Base-by-base conservation (phyloP, 2,329 filamentous ascomycete species). In the Drechslerella dactyloides region DNA sequence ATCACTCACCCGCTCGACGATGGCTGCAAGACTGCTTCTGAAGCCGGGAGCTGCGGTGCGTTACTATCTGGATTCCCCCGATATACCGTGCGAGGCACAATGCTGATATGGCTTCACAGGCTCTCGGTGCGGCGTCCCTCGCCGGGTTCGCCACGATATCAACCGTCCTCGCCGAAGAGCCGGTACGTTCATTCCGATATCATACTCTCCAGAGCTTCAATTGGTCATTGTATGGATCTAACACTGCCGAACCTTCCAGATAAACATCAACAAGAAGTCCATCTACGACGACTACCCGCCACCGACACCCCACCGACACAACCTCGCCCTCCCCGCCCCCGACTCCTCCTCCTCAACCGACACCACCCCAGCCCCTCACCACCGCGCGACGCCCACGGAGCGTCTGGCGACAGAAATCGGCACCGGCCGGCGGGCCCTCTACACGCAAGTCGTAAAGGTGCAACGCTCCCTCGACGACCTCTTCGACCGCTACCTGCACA, bases 401-500 rank as follows among this genome's bases (percentile, higher is more conserved):
- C 89, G 92, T 55, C 86, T 99, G 40, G 91, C 94, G 69, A 84
- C 84, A 35, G 88, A 97, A 79, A 89, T 99, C 78, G 87, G 90
- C 77, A 85, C 84, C 76, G 90, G 85, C 69, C 91, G 94, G 72
- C 83, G 97, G 73, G 89, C 89, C 79, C 83, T 97, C 50, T 90
- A 97, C 83, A 81, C 84, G 58, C 87, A 93, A 78, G 89, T 90
- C 69, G 86, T 88, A 63, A 81, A 84, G 62, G 86, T 89, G 77
- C 93, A 97, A 83, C 88, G 91, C 80, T 85, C 87, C 77, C 85
- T 97, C 81, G 97, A 99, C 84, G 81, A 84, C 76, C 84, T 89
- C 76, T 88, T 97, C 82, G 89, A 91, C 79, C 85, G 85, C 75
- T 90, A 89, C 76, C 90, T 99, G 78, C 82, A 88, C 79, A 87